Percentiles rank a stretch among this genome's conserved stretches.
phyloP scores from a whole-genome alignment of 2,329 filamentous ascomycete genomes.

The Aspergillus calidoustus region DNA sequence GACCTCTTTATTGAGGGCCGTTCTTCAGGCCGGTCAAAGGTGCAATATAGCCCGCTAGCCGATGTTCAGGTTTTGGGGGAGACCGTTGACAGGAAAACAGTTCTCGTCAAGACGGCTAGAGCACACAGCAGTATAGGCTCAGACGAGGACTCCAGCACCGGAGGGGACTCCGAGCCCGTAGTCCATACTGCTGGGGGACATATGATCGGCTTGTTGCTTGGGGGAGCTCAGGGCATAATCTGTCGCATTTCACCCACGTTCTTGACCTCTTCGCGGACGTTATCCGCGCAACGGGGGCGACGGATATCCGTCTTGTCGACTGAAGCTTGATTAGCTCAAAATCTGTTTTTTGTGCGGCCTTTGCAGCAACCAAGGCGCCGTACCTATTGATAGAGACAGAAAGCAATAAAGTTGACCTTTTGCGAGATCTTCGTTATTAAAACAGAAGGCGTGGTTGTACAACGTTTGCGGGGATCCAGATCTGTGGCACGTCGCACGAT shows the following conservation, averaged over 20 bases:
- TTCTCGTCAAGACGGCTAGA: neutral
- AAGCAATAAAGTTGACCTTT: neutral
- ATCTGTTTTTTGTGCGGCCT: neutral
- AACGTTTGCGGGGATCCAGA: neutral
- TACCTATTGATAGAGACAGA: neutral
- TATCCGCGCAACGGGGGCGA: neutral
- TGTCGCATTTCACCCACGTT: neutral
- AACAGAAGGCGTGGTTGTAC: neutral
- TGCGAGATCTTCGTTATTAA: neutral
- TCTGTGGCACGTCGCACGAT: neutral
- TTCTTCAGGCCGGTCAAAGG: too few species aligned
- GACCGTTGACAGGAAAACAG: neutral
- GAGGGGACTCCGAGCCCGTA: neutral
- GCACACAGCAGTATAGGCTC: neutral
- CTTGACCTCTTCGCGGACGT: neutral
- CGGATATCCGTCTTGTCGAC: neutral
- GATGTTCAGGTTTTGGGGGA: neutral
- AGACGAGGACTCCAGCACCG: neutral
- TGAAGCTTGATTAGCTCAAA: neutral
- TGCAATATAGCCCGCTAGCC: neutral
- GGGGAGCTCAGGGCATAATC: neutral
- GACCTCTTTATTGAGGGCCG: too few species aligned
- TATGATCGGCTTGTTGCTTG: neutral
- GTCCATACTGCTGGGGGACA: neutral
- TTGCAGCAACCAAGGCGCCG: neutral